Evolutionary conservation across 306 rosid genomes (phyloP).

Genomic region (Sophora flavescens): DNA sequence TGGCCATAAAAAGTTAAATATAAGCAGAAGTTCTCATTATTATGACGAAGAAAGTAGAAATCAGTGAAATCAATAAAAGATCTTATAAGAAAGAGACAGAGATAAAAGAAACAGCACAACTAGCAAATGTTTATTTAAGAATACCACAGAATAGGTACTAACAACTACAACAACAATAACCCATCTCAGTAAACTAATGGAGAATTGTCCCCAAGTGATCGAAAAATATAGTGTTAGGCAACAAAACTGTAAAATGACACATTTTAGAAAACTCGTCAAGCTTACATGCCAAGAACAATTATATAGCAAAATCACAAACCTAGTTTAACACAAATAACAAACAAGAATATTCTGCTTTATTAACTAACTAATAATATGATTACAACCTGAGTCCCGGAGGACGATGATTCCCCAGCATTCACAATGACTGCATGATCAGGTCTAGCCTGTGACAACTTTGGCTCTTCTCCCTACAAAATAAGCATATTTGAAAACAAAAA

Average conservation of each 20-base stretch:
- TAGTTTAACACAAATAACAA: conserved; percentile 31
- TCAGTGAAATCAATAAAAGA: neutral
- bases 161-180: neutral
- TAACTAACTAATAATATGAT: conserved; percentile 32
- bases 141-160: neutral
- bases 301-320: neutral
- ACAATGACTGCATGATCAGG: conserved; percentile 52
- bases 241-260: conserved; percentile 6
- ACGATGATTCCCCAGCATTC: conserved; percentile 54
- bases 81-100: neutral
- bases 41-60: conserved; percentile 20
- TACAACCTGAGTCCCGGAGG: conserved; percentile 57
- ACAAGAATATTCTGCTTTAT: conserved; percentile 14
- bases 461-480: conserved; percentile 57
- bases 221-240: conserved; percentile 18
- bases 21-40: neutral
- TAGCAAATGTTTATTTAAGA: neutral
- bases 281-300: conserved; percentile 1
- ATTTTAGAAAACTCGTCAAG: conserved; percentile 7
- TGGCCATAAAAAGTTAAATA: conserved; percentile 36
- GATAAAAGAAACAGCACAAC: conserved; percentile 14
- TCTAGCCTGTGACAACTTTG: conserved; percentile 39
- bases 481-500: neutral
- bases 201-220: neutral
- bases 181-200: conserved; percentile 28